Percentiles rank a stretch among this genome's conserved stretches.
Evolutionary conservation across 768 basidiomycete genomes (phyloP).

Genomic region (Ramaria sp.): DNA sequence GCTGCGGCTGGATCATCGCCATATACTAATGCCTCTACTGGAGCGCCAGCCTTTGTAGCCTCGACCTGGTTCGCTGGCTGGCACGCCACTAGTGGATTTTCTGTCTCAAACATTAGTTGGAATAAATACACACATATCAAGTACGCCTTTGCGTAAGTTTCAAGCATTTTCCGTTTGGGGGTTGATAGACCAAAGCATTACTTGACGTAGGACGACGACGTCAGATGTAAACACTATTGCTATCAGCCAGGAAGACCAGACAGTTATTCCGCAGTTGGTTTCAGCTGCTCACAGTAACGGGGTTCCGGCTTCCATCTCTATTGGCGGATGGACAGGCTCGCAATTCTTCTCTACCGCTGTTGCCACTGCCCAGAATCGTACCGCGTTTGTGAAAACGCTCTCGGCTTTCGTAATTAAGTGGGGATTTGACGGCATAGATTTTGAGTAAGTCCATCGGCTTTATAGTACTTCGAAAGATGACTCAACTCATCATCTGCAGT

Average conservation of each 20-base stretch:
- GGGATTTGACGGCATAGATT: constrained; percentile 10
- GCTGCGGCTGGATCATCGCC: neutral
- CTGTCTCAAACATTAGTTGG: constrained; percentile 51
- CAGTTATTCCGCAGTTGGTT: constrained; percentile 49
- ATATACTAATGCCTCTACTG: neutral
- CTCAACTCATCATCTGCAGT: constrained; percentile 25
- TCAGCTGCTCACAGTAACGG: constrained; percentile 28
- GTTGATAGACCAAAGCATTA: neutral
- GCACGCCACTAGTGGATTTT: constrained; percentile 37
- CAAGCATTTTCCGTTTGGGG: neutral
- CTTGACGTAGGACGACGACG: constrained; percentile 23
- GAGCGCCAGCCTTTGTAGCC: constrained; percentile 23
- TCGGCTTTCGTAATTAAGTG: constrained; percentile 37
- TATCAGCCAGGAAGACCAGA: constrained; percentile 33
- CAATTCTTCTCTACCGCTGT: constrained; percentile 53
- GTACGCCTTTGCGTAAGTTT: constrained; percentile 61
- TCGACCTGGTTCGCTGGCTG: constrained; percentile 62
- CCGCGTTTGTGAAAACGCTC: constrained; percentile 54
- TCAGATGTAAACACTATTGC: constrained; percentile 22
- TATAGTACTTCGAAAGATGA: neutral
- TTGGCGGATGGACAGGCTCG: constrained; percentile 68
- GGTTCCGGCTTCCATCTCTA: constrained; percentile 26
- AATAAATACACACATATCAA: constrained; percentile 53
- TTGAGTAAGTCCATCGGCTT: constrained; percentile 6
- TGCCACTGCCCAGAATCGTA: constrained; percentile 44